Percentiles rank a stretch among this genome's conserved stretches.
phyloP scores from a whole-genome alignment of 768 basidiomycete genomes.

The Pleurotus citrinopileatus region DNA sequence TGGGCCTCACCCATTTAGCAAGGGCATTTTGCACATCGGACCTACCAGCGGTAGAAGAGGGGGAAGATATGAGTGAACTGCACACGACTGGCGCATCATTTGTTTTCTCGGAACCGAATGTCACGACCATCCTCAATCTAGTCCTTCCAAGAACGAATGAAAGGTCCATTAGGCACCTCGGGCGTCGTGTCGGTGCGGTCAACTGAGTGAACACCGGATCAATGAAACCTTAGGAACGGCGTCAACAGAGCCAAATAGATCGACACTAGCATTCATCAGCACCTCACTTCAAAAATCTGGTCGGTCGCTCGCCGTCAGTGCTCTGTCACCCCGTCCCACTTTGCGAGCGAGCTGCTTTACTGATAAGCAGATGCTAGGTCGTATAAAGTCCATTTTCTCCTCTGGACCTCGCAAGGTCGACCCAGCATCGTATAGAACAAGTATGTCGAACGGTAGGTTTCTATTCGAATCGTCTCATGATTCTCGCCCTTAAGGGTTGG shows the following conservation, averaged over 20 bases:
- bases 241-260: constrained; percentile 6
- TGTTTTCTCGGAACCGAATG: too few relatives aligned
- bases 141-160: too few relatives aligned
- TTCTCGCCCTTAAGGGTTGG: constrained; percentile 10
- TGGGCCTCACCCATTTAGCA: too few relatives aligned
- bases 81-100: too few relatives aligned
- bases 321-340: background rate
- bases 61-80: too few relatives aligned
- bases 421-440: constrained; percentile 4
- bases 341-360: background rate
- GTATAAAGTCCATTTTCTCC: constrained; percentile 7
- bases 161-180: too few relatives aligned
- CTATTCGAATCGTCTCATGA: background rate
- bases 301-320: constrained; percentile 8
- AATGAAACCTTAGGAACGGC: background rate
- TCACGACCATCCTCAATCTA: too few relatives aligned
- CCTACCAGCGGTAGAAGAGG: too few relatives aligned
- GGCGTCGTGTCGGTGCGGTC: constrained; percentile 1
- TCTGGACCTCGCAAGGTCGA: constrained; percentile 7
- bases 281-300: background rate
- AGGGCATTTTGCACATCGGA: too few relatives aligned
- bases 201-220: constrained; percentile 1
- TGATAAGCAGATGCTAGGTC: constrained; percentile 9
- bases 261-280: constrained; percentile 4
- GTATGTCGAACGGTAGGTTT: constrained; percentile 5